Conservation (phyloP, 352 stramenopile species). For the Pythium sp. region DNA sequence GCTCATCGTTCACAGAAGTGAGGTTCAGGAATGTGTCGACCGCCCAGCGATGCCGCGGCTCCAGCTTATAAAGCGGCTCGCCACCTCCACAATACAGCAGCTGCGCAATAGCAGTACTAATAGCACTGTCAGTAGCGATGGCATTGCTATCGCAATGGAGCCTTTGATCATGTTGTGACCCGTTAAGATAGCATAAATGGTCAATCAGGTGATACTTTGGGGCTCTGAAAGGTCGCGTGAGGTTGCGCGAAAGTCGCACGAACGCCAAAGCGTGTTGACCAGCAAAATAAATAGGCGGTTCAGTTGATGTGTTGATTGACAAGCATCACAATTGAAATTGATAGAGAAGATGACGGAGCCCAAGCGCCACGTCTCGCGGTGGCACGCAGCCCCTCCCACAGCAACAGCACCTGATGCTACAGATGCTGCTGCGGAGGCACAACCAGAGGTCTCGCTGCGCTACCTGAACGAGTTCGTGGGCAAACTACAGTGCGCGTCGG, state of each 20-base stretch:
- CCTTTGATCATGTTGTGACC: background rate
- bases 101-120: background rate
- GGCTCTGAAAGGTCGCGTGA: background rate
- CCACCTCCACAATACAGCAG: background rate
- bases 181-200: background rate
- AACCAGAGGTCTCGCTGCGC: conserved; percentile 51
- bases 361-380: conserved; percentile 35
- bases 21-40: background rate
- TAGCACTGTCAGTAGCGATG: background rate
- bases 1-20: background rate
- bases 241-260: conserved; percentile 14
- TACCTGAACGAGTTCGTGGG: conserved; percentile 87
- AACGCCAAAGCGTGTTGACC: conserved; percentile 8
- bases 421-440: background rate
- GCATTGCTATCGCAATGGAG: background rate
- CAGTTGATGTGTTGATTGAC: background rate
- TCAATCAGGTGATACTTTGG: background rate
- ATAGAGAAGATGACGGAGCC: conserved; percentile 14
- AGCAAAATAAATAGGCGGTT: background rate
- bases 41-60: background rate
- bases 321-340: background rate
- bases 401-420: background rate
- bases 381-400: conserved; percentile 10
- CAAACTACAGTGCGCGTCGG: conserved; percentile 68
- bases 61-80: background rate